These are phyloP conservation scores for Auriculariales sp. DNA, from an alignment of 768 basidiomycete genomes.

Conservation along the genomic window DNA sequence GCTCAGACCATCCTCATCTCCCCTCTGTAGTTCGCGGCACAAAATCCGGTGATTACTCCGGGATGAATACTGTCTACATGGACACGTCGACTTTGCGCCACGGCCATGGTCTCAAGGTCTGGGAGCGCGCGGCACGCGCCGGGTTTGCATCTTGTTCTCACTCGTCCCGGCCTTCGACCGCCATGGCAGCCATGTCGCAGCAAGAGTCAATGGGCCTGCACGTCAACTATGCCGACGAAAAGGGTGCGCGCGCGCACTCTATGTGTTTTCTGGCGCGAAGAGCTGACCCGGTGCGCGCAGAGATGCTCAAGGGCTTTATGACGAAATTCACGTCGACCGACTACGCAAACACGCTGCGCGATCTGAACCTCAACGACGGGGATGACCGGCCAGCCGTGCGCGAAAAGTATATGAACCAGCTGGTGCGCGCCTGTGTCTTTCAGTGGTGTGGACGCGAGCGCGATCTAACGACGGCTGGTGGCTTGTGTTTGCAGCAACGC, in stretches of 20 bases:
- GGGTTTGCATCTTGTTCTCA: neutral
- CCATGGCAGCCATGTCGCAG: neutral
- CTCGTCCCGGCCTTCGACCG: neutral
- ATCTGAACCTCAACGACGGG: slow-evolving; percentile 57
- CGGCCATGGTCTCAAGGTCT: slow-evolving; percentile 38
- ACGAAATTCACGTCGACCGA: slow-evolving; percentile 43
- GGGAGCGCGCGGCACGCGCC: slow-evolving; percentile 86
- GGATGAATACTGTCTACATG: slow-evolving; percentile 49
- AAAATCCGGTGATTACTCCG: slow-evolving; percentile 22
- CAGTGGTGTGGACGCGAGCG: slow-evolving; percentile 4
- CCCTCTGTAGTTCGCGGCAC: slow-evolving; percentile 1
- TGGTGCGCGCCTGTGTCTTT: too few relatives aligned
- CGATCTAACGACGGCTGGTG: slow-evolving; percentile 10
- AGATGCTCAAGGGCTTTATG: slow-evolving; percentile 55
- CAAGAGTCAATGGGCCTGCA: slow-evolving; percentile 19
- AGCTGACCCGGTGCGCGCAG: slow-evolving; percentile 20
- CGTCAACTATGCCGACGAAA: slow-evolving; percentile 58
- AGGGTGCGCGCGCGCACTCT: slow-evolving; percentile 46
- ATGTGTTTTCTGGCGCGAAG: neutral
- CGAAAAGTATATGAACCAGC: slow-evolving; percentile 55
- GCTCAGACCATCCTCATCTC: neutral
- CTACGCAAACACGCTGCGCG: slow-evolving; percentile 50
- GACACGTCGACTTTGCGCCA: slow-evolving; percentile 31
- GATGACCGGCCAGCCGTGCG: slow-evolving; percentile 29
- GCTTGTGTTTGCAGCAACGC: slow-evolving; percentile 43